phyloP scores from a whole-genome alignment of 208 protist genomes.

The Trypanosomatidae sp. region DNA sequence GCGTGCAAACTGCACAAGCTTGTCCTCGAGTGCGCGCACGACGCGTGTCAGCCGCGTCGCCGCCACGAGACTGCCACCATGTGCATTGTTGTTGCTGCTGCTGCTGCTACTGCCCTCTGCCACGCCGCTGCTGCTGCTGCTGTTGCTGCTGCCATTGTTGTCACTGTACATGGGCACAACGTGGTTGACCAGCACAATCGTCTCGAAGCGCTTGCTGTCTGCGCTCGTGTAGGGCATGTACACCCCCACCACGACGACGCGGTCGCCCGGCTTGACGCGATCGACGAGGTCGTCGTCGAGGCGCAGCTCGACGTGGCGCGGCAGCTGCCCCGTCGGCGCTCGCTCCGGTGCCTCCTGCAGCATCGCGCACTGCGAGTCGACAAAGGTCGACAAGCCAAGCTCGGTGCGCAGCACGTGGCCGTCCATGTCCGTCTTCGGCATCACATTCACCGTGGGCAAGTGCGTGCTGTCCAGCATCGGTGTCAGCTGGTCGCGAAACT shows the following conservation, averaged over 20 bases:
- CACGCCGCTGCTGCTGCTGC: no score
- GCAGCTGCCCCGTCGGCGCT: slow-evolving; percentile 97
- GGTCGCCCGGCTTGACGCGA: slow-evolving; percentile 94
- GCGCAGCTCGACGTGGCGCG: slow-evolving; percentile 94
- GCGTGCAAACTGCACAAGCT: slow-evolving; percentile 53
- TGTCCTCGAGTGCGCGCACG: slow-evolving; percentile 45
- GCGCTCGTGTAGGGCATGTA: slow-evolving; percentile 88
- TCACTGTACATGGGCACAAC: slow-evolving; percentile 60
- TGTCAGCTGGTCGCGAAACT: slow-evolving; percentile 94
- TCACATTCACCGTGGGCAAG: slow-evolving; percentile 86
- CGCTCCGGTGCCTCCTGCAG: slow-evolving; percentile 98
- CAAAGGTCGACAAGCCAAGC: slow-evolving; percentile 95
- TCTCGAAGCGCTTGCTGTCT: slow-evolving; percentile 84
- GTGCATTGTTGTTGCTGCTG: no score
- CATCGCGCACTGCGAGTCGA: slow-evolving; percentile 92
- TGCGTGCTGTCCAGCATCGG: slow-evolving; percentile 74
- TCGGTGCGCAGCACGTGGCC: slow-evolving; percentile 96
- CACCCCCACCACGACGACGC: slow-evolving; percentile 90
- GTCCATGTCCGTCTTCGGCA: slow-evolving; percentile 90
- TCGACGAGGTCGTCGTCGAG: slow-evolving; percentile 98
- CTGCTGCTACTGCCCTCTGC: no score
- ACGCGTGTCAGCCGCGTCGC: slow-evolving; percentile 24
- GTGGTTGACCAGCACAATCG: slow-evolving; percentile 91
- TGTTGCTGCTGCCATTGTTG: no score
- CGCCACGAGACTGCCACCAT: no score